Conservation (phyloP, 2,329 filamentous ascomycete genomes). For the Ophiosphaerella korrae region DNA sequence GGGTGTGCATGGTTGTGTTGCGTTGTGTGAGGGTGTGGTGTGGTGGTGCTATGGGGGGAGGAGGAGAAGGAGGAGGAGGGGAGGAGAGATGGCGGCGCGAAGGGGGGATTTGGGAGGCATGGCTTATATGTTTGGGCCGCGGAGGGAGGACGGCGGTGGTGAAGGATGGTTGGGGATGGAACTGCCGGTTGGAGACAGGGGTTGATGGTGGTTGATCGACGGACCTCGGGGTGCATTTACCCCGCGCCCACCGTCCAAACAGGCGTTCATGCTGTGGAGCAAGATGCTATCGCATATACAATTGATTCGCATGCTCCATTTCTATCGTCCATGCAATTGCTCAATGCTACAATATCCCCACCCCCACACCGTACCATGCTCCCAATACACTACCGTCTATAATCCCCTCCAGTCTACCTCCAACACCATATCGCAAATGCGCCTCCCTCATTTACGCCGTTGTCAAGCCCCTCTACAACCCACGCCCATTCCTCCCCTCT, state of each 20-base stretch:
- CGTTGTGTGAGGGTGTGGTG: background rate
- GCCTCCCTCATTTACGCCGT: no score
- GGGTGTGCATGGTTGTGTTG: conserved; percentile 2
- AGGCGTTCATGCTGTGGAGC: background rate
- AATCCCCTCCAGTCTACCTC: no score
- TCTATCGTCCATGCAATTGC: no score
- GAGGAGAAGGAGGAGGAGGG: background rate
- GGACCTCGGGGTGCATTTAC: background rate
- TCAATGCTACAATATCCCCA: no score
- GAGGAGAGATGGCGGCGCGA: background rate
- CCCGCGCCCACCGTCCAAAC: conserved; percentile 2
- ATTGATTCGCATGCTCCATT: no score
- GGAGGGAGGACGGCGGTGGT: background rate
- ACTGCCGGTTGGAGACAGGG: conserved; percentile 4
- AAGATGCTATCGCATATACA: background rate
- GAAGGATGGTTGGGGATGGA: background rate
- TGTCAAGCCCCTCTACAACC: background rate
- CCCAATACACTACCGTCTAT: no score
- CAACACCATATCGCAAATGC: no score
- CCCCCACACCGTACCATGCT: no score
- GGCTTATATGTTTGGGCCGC: background rate
- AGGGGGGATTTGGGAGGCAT: background rate
- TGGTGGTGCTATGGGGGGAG: background rate
- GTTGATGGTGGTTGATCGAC: background rate
- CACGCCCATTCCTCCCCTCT: background rate